Evolutionary conservation across 306 rosid species (phyloP), one percentile per base, ranked within the genome.

Genomic region (Vigna nakashimae): DNA sequence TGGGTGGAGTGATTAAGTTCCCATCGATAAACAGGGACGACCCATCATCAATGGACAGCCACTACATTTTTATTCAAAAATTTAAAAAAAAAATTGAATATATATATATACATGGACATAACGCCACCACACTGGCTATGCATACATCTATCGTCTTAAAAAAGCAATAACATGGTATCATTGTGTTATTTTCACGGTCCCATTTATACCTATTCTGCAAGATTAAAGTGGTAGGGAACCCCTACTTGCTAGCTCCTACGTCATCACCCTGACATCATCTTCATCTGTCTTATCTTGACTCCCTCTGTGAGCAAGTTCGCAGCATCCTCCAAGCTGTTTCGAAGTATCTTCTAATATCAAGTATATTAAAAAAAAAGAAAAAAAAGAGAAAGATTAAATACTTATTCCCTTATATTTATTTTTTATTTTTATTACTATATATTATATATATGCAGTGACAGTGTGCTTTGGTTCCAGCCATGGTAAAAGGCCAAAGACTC

Each of bases 191-290:
- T 65, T n/a, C 1, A 65, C 1, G 51, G 50, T 13, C n/a, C 69
- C 69, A 9, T 36, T 64, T 15, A 16, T 10, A 26, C 5, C 40
- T 13, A 32, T 14, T 30, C 26, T 20, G 53, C 53, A 42, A 66
- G 43, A 20, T 46, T 4, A 38, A 65, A 42, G 52, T 22, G 5
- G 17, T 66, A 43, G 53, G 71, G 71, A 38, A 9, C 71, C 71
- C 71, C 71, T 65, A 65, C 32, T 17, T 3, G 12, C 13, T 9
- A 18, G 14, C 30, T 22, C 53, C 2, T 68, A 55, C 92, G 92
- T 89, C 88, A 79, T 22, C 7, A n/a, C 0, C 0, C 16, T 85
- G 91, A 81, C 81, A 78, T 89, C 88, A 84, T 0, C 32, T 22
- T n/a, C 3, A 69, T 72, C 1, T 12, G 9, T n/a, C 6, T 15